Conservation (phyloP, 169 alveolate species). For the Plasmodium billcollinsi region DNA sequence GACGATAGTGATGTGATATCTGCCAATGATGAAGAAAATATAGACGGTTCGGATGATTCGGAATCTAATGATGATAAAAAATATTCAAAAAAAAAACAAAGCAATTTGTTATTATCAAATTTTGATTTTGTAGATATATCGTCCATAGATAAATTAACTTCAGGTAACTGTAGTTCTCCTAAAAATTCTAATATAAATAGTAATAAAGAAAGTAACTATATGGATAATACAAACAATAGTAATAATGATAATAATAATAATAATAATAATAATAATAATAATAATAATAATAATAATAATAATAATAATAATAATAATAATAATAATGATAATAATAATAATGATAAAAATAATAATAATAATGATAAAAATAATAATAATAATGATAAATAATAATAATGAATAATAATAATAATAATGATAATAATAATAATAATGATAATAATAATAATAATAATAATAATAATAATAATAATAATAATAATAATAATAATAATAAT, state of each 20-base stretch:
- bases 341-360: too few species aligned
- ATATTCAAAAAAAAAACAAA: slow-evolving; percentile 14
- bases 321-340: neutral
- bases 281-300: neutral
- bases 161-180: neutral
- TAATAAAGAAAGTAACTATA: neutral
- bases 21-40: slow-evolving; percentile 10
- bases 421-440: neutral
- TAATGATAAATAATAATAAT: neutral
- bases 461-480: neutral
- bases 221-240: neutral
- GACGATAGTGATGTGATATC: neutral
- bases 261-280: neutral
- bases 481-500: neutral
- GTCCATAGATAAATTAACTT: slow-evolving; percentile 6
- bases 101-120: slow-evolving; percentile 32
- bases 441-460: neutral
- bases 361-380: too few species aligned
- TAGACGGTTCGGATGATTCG: neutral
- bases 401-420: neutral
- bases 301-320: neutral
- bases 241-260: neutral
- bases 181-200: neutral
- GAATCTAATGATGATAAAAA: neutral
- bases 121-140: slow-evolving; percentile 49